These are phyloP conservation scores for Tephrocybe sp. DNA, from an alignment of 768 basidiomycete genomes.

Conservation along the genomic window DNA sequence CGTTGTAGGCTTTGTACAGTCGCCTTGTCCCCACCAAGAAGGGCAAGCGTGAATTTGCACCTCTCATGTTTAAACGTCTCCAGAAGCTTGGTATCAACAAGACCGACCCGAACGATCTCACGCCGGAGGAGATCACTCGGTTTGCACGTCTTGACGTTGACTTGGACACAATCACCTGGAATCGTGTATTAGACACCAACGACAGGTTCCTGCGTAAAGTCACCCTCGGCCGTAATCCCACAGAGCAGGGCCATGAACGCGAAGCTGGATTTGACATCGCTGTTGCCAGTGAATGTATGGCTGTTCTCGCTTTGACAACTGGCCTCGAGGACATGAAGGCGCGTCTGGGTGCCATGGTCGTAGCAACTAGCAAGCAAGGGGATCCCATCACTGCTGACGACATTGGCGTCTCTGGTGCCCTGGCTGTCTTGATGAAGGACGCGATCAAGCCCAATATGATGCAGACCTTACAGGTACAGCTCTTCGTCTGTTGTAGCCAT, in stretches of 20 bases:
- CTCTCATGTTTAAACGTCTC: constrained; percentile 94
- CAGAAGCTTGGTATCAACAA: constrained; percentile 95
- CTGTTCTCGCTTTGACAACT: constrained; percentile 90
- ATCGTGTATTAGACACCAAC: constrained; percentile 95
- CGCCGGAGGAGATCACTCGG: constrained; percentile 85
- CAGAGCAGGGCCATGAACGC: constrained; percentile 88
- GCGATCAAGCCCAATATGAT: constrained; percentile 99
- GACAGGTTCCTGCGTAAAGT: constrained; percentile 96
- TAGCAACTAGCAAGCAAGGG: constrained; percentile 89
- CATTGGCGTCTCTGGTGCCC: constrained; percentile 90
- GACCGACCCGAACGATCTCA: constrained; percentile 88
- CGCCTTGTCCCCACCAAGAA: constrained; percentile 93
- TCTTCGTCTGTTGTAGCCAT: too few species aligned
- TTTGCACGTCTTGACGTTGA: constrained; percentile 95
- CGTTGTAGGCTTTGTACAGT: constrained; percentile 75
- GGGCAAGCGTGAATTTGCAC: constrained; percentile 91
- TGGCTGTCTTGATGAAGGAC: constrained; percentile 97
- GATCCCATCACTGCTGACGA: constrained; percentile 96
- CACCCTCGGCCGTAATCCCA: constrained; percentile 86
- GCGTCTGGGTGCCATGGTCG: constrained; percentile 94
- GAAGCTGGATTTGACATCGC: constrained; percentile 95
- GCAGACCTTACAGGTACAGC: constrained; percentile 85
- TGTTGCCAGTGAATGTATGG: constrained; percentile 98
- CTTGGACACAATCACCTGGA: constrained; percentile 92
- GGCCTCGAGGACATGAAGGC: constrained; percentile 89